phyloP scores from a whole-genome alignment of 2,329 filamentous ascomycete genomes.

The Monilinia vaccinii-corymbosi region DNA sequence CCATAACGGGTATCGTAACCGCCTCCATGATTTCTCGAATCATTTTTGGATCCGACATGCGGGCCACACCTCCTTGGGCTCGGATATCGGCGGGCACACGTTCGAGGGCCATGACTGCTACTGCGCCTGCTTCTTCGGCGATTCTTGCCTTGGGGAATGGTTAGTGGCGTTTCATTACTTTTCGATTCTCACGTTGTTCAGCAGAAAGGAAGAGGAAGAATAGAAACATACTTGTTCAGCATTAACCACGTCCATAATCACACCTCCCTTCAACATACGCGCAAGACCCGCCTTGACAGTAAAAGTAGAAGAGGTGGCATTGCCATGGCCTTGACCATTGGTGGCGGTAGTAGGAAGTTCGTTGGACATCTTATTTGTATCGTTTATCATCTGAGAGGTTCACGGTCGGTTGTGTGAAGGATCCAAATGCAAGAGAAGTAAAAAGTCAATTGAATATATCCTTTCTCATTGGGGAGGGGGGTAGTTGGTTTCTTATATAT shows the following conservation, averaged over 20 bases:
- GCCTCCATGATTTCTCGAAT: conserved; percentile 92
- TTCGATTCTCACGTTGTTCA: not conserved
- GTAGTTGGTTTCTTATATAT: no score
- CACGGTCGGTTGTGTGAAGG: conserved; percentile 21
- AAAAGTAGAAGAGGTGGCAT: conserved; percentile 42
- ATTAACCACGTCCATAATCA: conserved; percentile 98
- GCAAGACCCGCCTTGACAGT: conserved; percentile 91
- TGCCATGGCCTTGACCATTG: conserved; percentile 21
- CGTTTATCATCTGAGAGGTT: conserved; percentile 18
- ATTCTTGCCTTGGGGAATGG: conserved; percentile 64
- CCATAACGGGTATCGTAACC: conserved; percentile 98
- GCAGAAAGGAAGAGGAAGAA: not conserved
- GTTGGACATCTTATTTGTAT: conserved; percentile 27
- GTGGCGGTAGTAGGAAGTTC: conserved; percentile 35
- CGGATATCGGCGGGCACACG: conserved; percentile 95
- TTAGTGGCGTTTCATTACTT: conserved; percentile 10
- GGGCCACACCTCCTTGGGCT: conserved; percentile 81
- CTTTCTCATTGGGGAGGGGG: no score
- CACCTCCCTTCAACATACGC: conserved; percentile 97
- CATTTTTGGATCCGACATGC: conserved; percentile 92
- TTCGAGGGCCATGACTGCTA: conserved; percentile 97
- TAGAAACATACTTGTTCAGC: conserved; percentile 57
- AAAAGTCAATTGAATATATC: not conserved
- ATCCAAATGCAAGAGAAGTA: not conserved
- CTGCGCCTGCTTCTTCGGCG: conserved; percentile 91